Evolutionary conservation across 306 rosid species (phyloP), one percentile per base, ranked within the genome.

Genomic region (Biancaea sappan): DNA sequence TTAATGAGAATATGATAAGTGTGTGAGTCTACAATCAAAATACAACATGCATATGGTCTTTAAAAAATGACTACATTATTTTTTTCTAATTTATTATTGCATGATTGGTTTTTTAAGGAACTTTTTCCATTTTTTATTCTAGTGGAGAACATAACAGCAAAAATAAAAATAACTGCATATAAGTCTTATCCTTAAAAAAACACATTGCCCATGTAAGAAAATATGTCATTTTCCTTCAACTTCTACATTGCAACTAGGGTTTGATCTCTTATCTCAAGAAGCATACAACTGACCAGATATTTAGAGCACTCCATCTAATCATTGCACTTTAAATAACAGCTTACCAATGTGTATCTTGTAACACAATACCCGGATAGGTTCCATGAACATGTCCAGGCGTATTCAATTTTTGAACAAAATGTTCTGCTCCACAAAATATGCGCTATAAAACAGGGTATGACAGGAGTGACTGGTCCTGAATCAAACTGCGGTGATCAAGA

Each of bases 401-500:
- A 75, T 34, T 57, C 32, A 31, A 52, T 24, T 35, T 40, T 35
- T 19, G 11, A 62, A 62, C 41, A 44, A 44, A 72, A 51, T 43
- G 52, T 51, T 51, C 41, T 53, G 59, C 63, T 62, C 11, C 13
- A 32, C 7, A 52, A 77, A 43, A 28, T 24, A 77, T 58, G 15
- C 38, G 24, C 68, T 43, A 32, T 34, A 8, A 71, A 53, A 69
- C 15, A 53, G 63, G 25, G 29, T 41, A 69, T 48, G 44, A 52
- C 18, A 63, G 6, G 69, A 43, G 35, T n/a, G 37, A 65, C 26
- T 72, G 38, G 32, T 43, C 69, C 38, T 54, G 18, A 78, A 72
- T 40, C 78, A 71, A 66, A 54, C 51, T 64, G 72, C 54, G 51
- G 58, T 11, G 35, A 60, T 44, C 68, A 62, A 28, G 53, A 24